Evolutionary conservation across 108 stramenopile genomes (phyloP).

Genomic region (Thalassiosira profunda): DNA sequence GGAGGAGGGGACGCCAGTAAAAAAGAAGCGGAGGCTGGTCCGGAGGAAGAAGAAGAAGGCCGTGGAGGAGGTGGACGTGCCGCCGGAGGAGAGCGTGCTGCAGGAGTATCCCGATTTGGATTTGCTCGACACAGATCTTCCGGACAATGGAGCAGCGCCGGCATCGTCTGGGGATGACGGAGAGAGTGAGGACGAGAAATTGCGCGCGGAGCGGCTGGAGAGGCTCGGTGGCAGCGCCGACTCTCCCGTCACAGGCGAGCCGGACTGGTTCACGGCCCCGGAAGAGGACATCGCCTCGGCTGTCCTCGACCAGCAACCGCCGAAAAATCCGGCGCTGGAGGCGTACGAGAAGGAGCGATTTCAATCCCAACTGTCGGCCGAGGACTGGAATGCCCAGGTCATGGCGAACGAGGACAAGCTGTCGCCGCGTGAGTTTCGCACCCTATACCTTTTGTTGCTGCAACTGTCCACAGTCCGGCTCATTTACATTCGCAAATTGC

Average conservation of each 20-base stretch:
- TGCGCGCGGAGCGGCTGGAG: conserved; percentile 58
- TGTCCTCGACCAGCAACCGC: conserved; percentile 16
- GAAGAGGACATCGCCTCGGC: conserved; percentile 42
- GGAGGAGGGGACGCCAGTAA: neutral
- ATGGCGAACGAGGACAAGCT: conserved; percentile 74
- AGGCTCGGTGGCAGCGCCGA: conserved; percentile 21
- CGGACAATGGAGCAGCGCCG: neutral
- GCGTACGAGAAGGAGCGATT: conserved; percentile 63
- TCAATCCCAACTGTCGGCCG: conserved; percentile 66
- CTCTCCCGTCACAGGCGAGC: conserved; percentile 6
- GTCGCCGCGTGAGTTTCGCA: conserved; percentile 46
- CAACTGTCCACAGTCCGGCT: neutral
- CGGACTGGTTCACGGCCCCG: conserved; percentile 46
- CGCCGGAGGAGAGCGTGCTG: neutral
- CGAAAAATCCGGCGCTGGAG: conserved; percentile 7
- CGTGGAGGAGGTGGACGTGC: conserved; percentile 6
- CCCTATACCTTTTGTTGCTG: neutral
- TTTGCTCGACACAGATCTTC: conserved; percentile 22
- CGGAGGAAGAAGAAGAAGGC: conserved; percentile 41
- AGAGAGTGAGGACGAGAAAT: conserved; percentile 37
- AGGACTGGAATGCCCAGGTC: conserved; percentile 83
- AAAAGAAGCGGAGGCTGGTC: conserved; percentile 28
- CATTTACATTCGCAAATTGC: neutral
- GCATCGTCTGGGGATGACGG: neutral
- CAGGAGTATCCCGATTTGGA: conserved; percentile 53